phyloP scores from a whole-genome alignment of 148 eudicot species.

The Dysphania ambrosioides region DNA sequence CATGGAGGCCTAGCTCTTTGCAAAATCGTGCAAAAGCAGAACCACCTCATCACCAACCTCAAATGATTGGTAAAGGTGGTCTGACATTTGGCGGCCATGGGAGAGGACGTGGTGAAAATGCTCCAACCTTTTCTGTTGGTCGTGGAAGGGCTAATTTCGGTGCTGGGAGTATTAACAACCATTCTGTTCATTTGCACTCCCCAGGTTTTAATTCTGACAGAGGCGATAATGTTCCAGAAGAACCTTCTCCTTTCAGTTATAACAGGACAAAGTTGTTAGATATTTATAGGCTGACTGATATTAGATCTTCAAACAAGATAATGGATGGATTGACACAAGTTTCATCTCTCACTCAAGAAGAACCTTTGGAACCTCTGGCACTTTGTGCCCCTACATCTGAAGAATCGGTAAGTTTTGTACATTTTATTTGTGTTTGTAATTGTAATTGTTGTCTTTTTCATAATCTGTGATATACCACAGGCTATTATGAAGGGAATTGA shows the following conservation, averaged over 20 bases:
- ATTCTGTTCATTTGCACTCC: slow-evolving; percentile 31
- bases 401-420: slow-evolving; percentile 54
- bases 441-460: slow-evolving; percentile 23
- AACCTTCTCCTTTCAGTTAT: slow-evolving; percentile 51
- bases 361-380: slow-evolving; percentile 70
- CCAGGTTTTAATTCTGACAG: slow-evolving; percentile 38
- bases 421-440: neutral
- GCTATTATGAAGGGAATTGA: slow-evolving; percentile 78
- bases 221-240: slow-evolving; percentile 53
- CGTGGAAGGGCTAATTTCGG: slow-evolving; percentile 52
- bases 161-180: slow-evolving; percentile 30
- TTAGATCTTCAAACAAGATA: slow-evolving; percentile 34
- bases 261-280: slow-evolving; percentile 74
- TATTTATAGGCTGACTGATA: slow-evolving; percentile 56
- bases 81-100: slow-evolving; percentile 59
- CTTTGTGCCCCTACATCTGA: slow-evolving; percentile 63
- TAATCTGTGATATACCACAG: slow-evolving; percentile 36
- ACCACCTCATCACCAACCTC: slow-evolving; percentile 46
- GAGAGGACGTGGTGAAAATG: slow-evolving; percentile 72
- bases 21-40: slow-evolving; percentile 66
- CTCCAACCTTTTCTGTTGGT: slow-evolving; percentile 49
- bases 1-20: slow-evolving; percentile 77
- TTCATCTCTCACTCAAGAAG: slow-evolving; percentile 80
- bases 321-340: slow-evolving; percentile 55
- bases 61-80: slow-evolving; percentile 47